These are phyloP conservation scores for Triangularia verruculosa DNA, from an alignment of 2,329 filamentous ascomycete genomes.

Conservation along the genomic window DNA sequence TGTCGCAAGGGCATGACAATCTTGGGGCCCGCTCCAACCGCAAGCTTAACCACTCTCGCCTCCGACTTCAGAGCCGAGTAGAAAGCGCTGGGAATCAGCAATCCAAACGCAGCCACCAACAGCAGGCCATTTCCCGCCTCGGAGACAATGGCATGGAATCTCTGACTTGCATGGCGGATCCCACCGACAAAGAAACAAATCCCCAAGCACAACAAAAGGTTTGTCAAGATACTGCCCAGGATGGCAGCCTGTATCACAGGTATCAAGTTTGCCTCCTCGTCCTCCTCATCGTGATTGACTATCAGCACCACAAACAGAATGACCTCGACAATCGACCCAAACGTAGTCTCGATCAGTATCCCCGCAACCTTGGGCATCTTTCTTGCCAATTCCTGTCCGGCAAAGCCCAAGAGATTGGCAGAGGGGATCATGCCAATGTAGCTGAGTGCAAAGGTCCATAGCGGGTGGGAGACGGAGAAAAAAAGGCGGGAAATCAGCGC, in stretches of 20 bases:
- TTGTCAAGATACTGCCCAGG: conserved; percentile 77
- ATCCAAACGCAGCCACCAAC: conserved; percentile 55
- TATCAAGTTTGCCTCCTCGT: conserved; percentile 42
- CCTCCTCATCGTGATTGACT: conserved; percentile 20
- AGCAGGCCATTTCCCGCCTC: conserved; percentile 76
- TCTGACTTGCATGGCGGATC: conserved; percentile 61
- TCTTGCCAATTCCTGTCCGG: conserved; percentile 66
- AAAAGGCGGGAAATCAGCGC: conserved; percentile 59
- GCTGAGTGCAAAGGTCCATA: conserved; percentile 65
- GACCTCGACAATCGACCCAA: conserved; percentile 69
- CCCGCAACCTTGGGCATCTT: conserved; percentile 72
- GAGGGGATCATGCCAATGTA: conserved; percentile 75
- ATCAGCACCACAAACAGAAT: conserved; percentile 77
- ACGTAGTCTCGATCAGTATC: conserved; percentile 58
- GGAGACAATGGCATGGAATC: conserved; percentile 70
- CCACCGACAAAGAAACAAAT: conserved; percentile 77
- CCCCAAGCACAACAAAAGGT: conserved; percentile 74
- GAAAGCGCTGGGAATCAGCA: conserved; percentile 14
- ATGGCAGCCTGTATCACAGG: conserved; percentile 78
- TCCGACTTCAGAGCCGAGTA: conserved; percentile 20
- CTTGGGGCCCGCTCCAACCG: neutral
- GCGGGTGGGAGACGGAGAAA: conserved; percentile 32
- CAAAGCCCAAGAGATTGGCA: conserved; percentile 71
- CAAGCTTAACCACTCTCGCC: neutral
- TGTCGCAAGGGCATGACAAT: neutral